Percentiles rank a stretch among this genome's conserved stretches.
These are phyloP conservation scores for Parmelia sp. DNA, from an alignment of 495 filamentous ascomycete species.

Conservation along the genomic window DNA sequence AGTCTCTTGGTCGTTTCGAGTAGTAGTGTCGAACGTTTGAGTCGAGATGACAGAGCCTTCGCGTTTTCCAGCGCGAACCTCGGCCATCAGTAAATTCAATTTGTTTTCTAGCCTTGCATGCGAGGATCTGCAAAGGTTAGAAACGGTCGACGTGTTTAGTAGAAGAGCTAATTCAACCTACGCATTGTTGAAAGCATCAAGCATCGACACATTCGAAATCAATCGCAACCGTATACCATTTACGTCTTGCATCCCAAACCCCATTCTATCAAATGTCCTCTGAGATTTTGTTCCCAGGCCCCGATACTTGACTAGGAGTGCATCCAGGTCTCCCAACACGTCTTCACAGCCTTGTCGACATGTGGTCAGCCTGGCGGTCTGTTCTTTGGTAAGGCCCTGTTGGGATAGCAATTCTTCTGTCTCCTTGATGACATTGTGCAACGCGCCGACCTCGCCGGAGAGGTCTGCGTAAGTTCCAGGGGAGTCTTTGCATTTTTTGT, in stretches of 20 bases:
- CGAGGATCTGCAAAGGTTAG: slow-evolving; percentile 17
- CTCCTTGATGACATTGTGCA: slow-evolving; percentile 21
- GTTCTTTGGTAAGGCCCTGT: slow-evolving; percentile 23
- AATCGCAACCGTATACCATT: slow-evolving; percentile 15
- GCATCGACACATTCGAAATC: slow-evolving; percentile 15
- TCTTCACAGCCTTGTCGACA: slow-evolving; percentile 27
- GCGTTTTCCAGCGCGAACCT: slow-evolving; percentile 24
- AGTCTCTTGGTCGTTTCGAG: slow-evolving; percentile 11
- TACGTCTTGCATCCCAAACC: slow-evolving; percentile 20
- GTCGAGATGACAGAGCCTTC: slow-evolving; percentile 21
- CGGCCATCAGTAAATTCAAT: slow-evolving; percentile 20
- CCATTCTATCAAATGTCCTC: slow-evolving; percentile 22
- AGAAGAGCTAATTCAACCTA: too few relatives aligned
- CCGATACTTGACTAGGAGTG: slow-evolving; percentile 24
- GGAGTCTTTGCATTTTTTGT: slow-evolving; percentile 34
- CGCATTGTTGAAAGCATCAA: slow-evolving; percentile 22
- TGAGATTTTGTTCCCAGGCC: slow-evolving; percentile 19
- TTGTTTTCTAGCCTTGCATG: slow-evolving; percentile 21
- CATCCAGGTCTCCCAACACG: slow-evolving; percentile 29
- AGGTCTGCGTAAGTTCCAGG: slow-evolving; percentile 30
- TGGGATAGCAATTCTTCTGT: slow-evolving; percentile 26
- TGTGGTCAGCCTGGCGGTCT: slow-evolving; percentile 23
- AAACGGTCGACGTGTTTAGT: too few relatives aligned
- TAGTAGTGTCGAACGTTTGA: slow-evolving; percentile 6
- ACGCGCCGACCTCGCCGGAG: slow-evolving; percentile 13